Conservation (phyloP, 2,329 filamentous ascomycete genomes). For the Exophiala xenobiotica region DNA sequence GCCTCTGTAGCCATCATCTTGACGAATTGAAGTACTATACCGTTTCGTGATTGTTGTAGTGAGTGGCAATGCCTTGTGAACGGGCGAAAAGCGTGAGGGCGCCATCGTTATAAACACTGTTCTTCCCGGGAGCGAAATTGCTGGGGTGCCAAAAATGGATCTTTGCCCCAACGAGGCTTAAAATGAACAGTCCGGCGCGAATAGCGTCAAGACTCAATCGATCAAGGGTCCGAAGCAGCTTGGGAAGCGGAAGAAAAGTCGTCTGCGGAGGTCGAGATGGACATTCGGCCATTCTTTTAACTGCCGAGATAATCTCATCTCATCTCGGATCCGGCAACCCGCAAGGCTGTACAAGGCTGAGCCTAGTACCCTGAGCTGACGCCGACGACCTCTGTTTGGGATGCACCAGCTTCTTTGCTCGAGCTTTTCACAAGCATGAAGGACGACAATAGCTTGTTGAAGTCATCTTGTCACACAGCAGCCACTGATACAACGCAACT, state of each 20-base stretch:
- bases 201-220: too few relatives aligned
- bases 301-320: not conserved
- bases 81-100: not conserved
- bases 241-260: not conserved
- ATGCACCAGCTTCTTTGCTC: too few relatives aligned
- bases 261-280: too few relatives aligned
- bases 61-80: not conserved
- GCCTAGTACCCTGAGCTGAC: not conserved
- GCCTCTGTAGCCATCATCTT: slow-evolving; percentile 14
- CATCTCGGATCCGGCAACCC: too few relatives aligned
- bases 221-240: too few relatives aligned
- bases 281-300: not conserved
- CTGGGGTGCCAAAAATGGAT: slow-evolving; percentile 13
- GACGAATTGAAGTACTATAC: not conserved
- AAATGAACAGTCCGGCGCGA: not conserved
- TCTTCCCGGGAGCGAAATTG: slow-evolving; percentile 3
- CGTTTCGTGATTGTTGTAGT: not conserved
- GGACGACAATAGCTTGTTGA: too few relatives aligned
- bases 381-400: too few relatives aligned
- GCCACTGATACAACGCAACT: too few relatives aligned
- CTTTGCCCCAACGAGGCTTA: slow-evolving; percentile 8
- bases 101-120: slow-evolving; percentile 7
- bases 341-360: slow-evolving; percentile 4
- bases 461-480: too few relatives aligned
- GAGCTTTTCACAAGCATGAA: too few relatives aligned